A percentile compares a stretch with the other conserved stretches of the same genome.
Evolutionary conservation across 345 rosid species (phyloP).

Genomic region (Heritiera littoralis): DNA sequence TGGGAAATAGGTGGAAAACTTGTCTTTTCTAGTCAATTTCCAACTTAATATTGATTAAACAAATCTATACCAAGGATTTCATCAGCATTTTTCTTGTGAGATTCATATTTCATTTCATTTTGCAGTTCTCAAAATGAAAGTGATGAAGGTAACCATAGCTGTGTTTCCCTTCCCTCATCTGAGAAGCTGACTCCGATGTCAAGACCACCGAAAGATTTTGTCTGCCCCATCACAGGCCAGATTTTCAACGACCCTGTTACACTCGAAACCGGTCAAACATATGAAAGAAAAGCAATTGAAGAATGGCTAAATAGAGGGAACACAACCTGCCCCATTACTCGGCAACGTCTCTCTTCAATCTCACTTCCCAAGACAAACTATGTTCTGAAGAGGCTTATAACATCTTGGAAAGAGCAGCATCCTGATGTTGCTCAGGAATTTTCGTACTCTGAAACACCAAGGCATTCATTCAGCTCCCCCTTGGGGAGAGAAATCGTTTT

Average conservation of each 20-base stretch:
- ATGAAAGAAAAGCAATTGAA: slow-evolving; percentile 70
- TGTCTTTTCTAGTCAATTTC: background rate
- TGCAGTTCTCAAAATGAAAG: slow-evolving; percentile 39
- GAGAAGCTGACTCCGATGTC: slow-evolving; percentile 45
- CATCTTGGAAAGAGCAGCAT: slow-evolving; percentile 66
- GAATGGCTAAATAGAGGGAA: slow-evolving; percentile 71
- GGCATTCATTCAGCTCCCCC: slow-evolving; percentile 37
- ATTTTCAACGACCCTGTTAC: slow-evolving; percentile 64
- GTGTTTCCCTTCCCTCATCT: slow-evolving; percentile 41
- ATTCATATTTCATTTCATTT: background rate
- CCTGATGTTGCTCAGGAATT: slow-evolving; percentile 67
- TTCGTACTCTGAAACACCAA: slow-evolving; percentile 56
- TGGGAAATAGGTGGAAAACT: slow-evolving; percentile 39
- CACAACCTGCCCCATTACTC: slow-evolving; percentile 60
- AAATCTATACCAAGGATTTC: background rate
- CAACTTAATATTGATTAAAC: background rate
- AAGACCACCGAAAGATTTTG: slow-evolving; percentile 68
- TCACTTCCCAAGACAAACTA: slow-evolving; percentile 67
- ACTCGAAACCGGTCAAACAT: slow-evolving; percentile 76
- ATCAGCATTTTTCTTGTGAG: background rate
- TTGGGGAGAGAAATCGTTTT: slow-evolving; percentile 27
- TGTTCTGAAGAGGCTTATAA: slow-evolving; percentile 60
- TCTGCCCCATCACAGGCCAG: slow-evolving; percentile 68
- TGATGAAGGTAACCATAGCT: slow-evolving; percentile 23
- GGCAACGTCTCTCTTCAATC: slow-evolving; percentile 47